Evolutionary conservation across 441 rosid species (phyloP).

Genomic region (Populus tomentosa): DNA sequence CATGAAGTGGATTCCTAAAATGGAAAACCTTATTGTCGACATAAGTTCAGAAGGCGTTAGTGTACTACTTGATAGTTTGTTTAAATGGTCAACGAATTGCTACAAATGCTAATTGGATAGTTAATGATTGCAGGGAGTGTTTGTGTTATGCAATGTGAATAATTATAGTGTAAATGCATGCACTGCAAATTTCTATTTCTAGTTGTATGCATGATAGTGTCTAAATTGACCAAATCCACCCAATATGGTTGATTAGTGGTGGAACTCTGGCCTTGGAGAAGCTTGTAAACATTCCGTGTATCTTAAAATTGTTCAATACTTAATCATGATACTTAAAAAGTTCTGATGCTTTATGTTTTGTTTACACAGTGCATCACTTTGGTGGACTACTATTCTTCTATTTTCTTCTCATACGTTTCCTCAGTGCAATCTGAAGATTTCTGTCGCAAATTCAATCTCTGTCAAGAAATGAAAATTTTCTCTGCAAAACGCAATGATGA

Average conservation of each 20-base stretch:
- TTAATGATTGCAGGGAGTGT: not conserved
- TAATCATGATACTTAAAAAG: not conserved
- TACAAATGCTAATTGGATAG: not conserved
- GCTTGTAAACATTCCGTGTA: not conserved
- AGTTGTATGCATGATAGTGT: not conserved
- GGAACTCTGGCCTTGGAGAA: not conserved
- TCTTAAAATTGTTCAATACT: not conserved
- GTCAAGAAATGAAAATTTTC: conserved; percentile 38
- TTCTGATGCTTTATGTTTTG: not conserved
- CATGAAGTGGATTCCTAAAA: not conserved
- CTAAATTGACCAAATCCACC: not conserved
- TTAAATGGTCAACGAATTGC: not conserved
- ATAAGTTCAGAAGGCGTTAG: not conserved
- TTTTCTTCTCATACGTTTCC: conserved; percentile 61
- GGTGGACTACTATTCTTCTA: conserved; percentile 80
- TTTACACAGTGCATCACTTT: conserved; percentile 55
- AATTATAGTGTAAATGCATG: not conserved
- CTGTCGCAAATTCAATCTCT: conserved; percentile 66
- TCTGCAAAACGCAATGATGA: conserved; percentile 50
- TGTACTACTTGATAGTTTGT: not conserved
- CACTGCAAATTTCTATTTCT: not conserved
- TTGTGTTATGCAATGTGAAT: not conserved
- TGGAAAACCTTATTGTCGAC: not conserved
- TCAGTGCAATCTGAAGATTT: conserved; percentile 49
- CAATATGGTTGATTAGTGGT: not conserved